phyloP scores from a whole-genome alignment of 2,329 filamentous ascomycete species.

The Xylariaceae sp. region DNA sequence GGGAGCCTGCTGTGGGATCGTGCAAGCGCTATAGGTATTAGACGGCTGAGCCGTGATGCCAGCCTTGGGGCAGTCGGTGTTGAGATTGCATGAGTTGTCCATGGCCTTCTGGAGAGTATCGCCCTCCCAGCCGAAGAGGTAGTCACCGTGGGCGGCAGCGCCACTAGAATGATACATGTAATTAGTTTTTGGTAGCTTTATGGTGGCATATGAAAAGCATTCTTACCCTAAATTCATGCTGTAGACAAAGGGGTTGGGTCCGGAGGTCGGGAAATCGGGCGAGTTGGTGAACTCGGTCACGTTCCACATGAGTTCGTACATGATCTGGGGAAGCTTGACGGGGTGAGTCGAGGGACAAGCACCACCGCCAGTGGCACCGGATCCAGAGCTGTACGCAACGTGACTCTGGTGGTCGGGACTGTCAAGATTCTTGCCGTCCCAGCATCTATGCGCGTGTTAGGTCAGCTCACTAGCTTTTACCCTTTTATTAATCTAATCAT shows the following conservation, averaged over 20 bases:
- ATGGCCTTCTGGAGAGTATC: conserved; percentile 55
- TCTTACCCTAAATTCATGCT: conserved; percentile 51
- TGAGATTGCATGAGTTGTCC: conserved; percentile 54
- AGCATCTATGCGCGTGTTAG: conserved; percentile 46
- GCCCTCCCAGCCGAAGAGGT: conserved; percentile 58
- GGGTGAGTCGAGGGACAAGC: conserved; percentile 53
- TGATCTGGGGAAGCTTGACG: conserved; percentile 55
- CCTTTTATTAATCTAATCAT: neutral
- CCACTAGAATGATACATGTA: conserved; percentile 38
- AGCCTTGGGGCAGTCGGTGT: conserved; percentile 50
- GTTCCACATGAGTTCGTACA: conserved; percentile 58
- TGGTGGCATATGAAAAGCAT: neutral
- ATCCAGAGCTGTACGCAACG: conserved; percentile 52
- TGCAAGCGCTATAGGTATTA: conserved; percentile 54
- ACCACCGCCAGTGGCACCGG: conserved; percentile 53
- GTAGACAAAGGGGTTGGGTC: conserved; percentile 51
- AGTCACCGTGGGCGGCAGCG: conserved; percentile 57
- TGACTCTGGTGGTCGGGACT: conserved; percentile 54
- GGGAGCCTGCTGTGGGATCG: conserved; percentile 51
- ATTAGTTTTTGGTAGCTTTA: neutral
- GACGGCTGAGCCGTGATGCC: conserved; percentile 53
- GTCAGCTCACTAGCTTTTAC: conserved; percentile 8
- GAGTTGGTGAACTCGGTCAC: conserved; percentile 49
- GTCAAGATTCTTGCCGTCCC: conserved; percentile 57
- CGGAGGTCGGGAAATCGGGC: conserved; percentile 51